Evolutionary conservation across 345 rosid genomes (phyloP).

Genomic region (Populus alba): DNA sequence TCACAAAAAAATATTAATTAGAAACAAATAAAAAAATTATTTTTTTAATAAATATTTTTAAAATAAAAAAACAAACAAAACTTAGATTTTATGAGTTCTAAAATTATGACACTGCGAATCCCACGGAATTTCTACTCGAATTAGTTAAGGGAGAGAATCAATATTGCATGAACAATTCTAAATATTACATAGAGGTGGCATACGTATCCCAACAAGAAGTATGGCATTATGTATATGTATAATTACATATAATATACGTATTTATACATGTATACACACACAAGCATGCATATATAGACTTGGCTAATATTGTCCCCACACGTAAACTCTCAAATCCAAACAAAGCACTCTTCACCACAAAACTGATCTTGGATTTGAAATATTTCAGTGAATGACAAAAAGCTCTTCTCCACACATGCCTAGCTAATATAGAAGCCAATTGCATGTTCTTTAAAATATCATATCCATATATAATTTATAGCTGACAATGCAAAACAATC

Average conservation of each 20-base stretch:
- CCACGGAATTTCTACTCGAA: neutral
- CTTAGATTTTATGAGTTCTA: no score
- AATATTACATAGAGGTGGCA: neutral
- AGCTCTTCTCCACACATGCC: conserved; percentile 9
- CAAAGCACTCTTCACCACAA: conserved; percentile 19
- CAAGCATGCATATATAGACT: neutral
- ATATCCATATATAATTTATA: neutral
- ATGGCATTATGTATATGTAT: neutral
- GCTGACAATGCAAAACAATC: no score
- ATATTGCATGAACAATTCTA: neutral
- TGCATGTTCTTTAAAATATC: conserved; percentile 4
- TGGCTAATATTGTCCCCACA: neutral
- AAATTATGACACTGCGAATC: neutral
- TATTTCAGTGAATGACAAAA: conserved; percentile 19
- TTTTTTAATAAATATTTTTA: no score
- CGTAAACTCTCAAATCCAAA: neutral
- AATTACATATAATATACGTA: neutral
- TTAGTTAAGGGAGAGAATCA: neutral
- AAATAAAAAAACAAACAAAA: no score
- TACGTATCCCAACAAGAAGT: neutral
- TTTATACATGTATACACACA: neutral
- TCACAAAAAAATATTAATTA: no score
- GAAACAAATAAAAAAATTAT: no score
- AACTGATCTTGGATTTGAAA: neutral
- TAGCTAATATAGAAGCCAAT: neutral